A percentile compares a stretch with the other conserved stretches of the same genome.
These are phyloP conservation scores for Yamadazyma paraphyllophila DNA, from an alignment of 805 yeast species.

Conservation along the genomic window DNA sequence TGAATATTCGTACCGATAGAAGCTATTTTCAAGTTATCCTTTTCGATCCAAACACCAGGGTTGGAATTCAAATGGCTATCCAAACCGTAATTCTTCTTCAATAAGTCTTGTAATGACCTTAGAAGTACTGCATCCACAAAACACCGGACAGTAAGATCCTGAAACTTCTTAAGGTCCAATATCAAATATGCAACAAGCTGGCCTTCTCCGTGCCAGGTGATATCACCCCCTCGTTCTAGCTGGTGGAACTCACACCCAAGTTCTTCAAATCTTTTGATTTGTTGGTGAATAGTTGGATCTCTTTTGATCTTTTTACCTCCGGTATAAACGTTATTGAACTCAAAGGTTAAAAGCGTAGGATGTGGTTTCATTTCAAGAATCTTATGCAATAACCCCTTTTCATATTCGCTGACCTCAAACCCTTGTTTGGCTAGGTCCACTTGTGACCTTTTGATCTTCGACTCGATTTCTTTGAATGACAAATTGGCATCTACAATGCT, in stretches of 20 bases:
- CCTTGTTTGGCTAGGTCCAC: constrained; percentile 39
- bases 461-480: constrained; percentile 52
- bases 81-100: constrained; percentile 40
- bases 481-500: constrained; percentile 55
- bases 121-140: constrained; percentile 63
- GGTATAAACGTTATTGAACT: constrained; percentile 83
- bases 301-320: constrained; percentile 83
- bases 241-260: constrained; percentile 67
- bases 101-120: constrained; percentile 49
- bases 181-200: constrained; percentile 86
- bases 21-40: constrained; percentile 62
- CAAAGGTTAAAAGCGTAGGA: constrained; percentile 76
- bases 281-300: constrained; percentile 35
- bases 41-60: constrained; percentile 85
- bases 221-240: constrained; percentile 89
- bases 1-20: constrained; percentile 88
- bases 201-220: constrained; percentile 96
- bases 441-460: constrained; percentile 45
- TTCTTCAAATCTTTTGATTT: constrained; percentile 24
- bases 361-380: constrained; percentile 45
- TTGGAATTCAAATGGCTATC: constrained; percentile 55
- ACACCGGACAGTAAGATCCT: constrained; percentile 57
- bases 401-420: constrained; percentile 45
- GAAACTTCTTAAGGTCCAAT: constrained; percentile 56
- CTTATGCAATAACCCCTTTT: constrained; percentile 42